Evolutionary conservation across 139 green algal species (phyloP).

Genomic region (Dunaliella sp.): DNA sequence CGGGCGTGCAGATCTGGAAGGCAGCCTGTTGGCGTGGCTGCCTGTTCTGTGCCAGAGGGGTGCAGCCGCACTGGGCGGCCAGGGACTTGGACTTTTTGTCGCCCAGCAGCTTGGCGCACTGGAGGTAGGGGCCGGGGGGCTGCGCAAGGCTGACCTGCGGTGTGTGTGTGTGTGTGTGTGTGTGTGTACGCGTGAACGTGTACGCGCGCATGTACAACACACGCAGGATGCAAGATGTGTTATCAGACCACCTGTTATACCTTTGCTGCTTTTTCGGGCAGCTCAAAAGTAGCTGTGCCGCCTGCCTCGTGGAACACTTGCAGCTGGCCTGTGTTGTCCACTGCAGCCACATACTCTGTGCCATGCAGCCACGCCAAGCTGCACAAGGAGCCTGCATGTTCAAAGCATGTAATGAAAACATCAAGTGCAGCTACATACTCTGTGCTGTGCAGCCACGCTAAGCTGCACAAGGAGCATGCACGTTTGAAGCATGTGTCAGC

Average conservation of each 20-base stretch:
- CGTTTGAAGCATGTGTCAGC: too few species aligned
- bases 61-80: not conserved
- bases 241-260: too few species aligned
- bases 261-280: not conserved
- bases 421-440: not conserved
- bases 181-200: not conserved
- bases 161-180: not conserved
- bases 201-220: too few species aligned
- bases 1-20: not conserved
- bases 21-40: not conserved
- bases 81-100: not conserved
- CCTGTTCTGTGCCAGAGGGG: not conserved
- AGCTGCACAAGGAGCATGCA: not conserved
- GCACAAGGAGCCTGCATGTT: not conserved
- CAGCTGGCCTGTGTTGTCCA: slow-evolving; percentile 1
- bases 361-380: not conserved
- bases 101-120: not conserved
- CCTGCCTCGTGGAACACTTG: not conserved
- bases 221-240: too few species aligned
- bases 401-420: too few species aligned
- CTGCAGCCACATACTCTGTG: not conserved
- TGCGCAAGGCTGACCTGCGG: not conserved
- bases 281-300: not conserved
- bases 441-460: not conserved
- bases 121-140: not conserved